These are phyloP conservation scores for Gnomoniopsis sp. DNA, from an alignment of 2,329 filamentous ascomycete species.

Conservation along the genomic window DNA sequence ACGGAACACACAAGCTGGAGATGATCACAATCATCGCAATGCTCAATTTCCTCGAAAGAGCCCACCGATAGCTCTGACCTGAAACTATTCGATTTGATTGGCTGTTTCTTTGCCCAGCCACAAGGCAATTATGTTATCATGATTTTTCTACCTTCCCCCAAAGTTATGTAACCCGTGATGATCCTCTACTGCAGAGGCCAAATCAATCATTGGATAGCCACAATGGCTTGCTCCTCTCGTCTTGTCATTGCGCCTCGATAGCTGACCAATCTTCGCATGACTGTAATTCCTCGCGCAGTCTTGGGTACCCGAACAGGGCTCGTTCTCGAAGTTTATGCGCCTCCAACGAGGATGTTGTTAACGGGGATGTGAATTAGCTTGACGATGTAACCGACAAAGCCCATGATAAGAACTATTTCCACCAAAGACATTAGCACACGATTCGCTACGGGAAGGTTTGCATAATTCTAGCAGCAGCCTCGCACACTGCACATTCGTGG, in stretches of 20 bases:
- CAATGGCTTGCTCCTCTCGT: not conserved
- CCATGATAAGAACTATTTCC: conserved; percentile 57
- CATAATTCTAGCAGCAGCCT: too few relatives aligned
- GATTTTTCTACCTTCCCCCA: not conserved
- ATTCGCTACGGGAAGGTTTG: too few relatives aligned
- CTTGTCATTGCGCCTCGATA: not conserved
- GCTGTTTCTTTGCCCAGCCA: conserved; percentile 6
- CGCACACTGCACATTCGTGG: too few relatives aligned
- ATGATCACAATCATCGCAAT: not conserved
- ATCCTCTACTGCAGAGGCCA: not conserved
- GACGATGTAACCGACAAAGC: conserved; percentile 66
- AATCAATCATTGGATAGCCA: not conserved
- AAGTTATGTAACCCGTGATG: not conserved
- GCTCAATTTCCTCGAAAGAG: not conserved
- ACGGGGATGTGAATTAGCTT: conserved; percentile 71
- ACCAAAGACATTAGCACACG: too few relatives aligned
- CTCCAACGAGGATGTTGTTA: conserved; percentile 67
- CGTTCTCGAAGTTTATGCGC: conserved; percentile 44
- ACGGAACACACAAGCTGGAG: too few relatives aligned
- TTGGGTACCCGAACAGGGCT: not conserved
- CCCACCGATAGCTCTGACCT: not conserved
- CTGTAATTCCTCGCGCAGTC: not conserved
- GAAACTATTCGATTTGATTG: conserved; percentile 8
- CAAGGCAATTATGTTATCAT: conserved; percentile 14
- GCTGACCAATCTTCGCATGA: not conserved